phyloP scores from a whole-genome alignment of 495 filamentous ascomycete species.

The Daldinia childiae region DNA sequence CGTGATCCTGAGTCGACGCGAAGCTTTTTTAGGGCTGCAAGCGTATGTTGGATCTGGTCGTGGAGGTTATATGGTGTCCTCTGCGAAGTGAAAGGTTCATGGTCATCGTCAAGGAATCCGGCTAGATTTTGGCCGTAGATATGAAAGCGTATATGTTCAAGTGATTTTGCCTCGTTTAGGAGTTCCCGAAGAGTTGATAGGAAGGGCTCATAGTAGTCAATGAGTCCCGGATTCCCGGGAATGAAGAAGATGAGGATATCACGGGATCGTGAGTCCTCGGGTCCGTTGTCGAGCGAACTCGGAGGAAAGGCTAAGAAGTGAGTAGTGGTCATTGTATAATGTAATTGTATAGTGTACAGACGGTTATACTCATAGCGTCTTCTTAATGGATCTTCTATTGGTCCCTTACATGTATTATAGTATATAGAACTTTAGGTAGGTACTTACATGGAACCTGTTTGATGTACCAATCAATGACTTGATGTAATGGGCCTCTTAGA shows the following conservation, averaged over 20 bases:
- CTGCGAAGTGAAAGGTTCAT: slow-evolving; percentile 50
- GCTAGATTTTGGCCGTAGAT: slow-evolving; percentile 77
- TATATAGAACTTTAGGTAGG: too few species aligned
- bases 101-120: slow-evolving; percentile 71
- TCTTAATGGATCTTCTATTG: background rate
- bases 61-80: slow-evolving; percentile 62
- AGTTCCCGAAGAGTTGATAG: slow-evolving; percentile 55
- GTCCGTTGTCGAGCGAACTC: slow-evolving; percentile 2
- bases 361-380: background rate
- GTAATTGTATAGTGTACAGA: background rate
- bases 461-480: too few species aligned
- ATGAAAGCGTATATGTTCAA: slow-evolving; percentile 49
- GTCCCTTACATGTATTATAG: too few species aligned
- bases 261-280: slow-evolving; percentile 9
- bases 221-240: slow-evolving; percentile 86
- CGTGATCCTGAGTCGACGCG: slow-evolving; percentile 30
- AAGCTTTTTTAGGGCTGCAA: slow-evolving; percentile 44
- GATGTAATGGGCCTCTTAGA: too few species aligned
- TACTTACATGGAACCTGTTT: too few species aligned
- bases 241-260: slow-evolving; percentile 69
- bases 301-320: slow-evolving; percentile 38
- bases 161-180: slow-evolving; percentile 43
- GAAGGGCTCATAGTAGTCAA: slow-evolving; percentile 82
- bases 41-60: slow-evolving; percentile 65
- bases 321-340: slow-evolving; percentile 4